Percentiles rank a stretch among this genome's conserved stretches.
Conservation (phyloP, 306 rosid genomes). For the Hippophae gyantsensis region DNA sequence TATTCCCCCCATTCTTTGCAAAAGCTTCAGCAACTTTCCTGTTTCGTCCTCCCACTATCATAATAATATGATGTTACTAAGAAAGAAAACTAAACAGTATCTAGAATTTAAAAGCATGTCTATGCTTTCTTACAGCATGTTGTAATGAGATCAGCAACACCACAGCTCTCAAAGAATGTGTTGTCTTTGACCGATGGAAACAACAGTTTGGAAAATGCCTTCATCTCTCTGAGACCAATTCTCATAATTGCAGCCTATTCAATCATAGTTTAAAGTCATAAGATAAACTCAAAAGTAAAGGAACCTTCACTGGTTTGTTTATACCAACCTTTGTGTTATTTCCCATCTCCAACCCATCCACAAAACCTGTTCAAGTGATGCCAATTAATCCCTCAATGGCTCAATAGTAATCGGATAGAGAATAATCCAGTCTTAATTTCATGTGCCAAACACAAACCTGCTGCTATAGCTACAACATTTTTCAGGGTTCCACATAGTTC, state of each 20-base stretch:
- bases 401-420: neutral
- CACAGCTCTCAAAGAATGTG: constrained; percentile 91
- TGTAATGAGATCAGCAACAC: constrained; percentile 91
- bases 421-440: no score
- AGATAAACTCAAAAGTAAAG: neutral
- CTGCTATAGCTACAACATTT: constrained; percentile 82
- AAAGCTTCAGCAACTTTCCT: constrained; percentile 89
- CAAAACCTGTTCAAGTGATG: constrained; percentile 54
- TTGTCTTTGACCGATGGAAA: constrained; percentile 77
- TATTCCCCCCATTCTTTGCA: constrained; percentile 62
- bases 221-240: constrained; percentile 80
- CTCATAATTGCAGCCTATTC: constrained; percentile 91
- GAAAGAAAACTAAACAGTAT: constrained; percentile 7
- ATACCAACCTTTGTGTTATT: constrained; percentile 74
- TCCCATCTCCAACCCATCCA: constrained; percentile 97
- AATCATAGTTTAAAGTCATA: constrained; percentile 12
- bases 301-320: constrained; percentile 7
- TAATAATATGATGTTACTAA: constrained; percentile 13
- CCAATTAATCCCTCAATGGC: constrained; percentile 19
- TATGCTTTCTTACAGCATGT: constrained; percentile 65
- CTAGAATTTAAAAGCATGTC: constrained; percentile 5
- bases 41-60: constrained; percentile 95
- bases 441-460: constrained; percentile 44
- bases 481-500: constrained; percentile 92
- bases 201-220: constrained; percentile 61